Conservation (phyloP, 805 yeast genomes). For the Barnettozyma botsteinii region DNA sequence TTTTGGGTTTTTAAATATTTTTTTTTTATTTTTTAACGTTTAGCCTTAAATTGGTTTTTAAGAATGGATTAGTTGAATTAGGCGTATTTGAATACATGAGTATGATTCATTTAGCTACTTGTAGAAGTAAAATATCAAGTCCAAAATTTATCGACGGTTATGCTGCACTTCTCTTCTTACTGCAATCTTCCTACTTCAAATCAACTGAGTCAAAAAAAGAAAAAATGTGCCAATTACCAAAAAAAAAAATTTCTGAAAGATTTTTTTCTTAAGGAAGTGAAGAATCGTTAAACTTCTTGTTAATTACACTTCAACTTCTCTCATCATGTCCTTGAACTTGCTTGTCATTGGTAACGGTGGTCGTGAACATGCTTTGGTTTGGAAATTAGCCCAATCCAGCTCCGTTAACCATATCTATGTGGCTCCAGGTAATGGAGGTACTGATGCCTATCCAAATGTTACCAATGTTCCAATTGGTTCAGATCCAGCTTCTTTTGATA, state of each 20-base stretch:
- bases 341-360: constrained; percentile 97
- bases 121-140: no score
- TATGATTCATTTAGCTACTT: no score
- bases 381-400: constrained; percentile 81
- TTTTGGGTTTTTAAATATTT: not conserved
- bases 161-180: not conserved
- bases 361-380: constrained; percentile 94
- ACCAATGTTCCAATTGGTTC: constrained; percentile 65
- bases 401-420: constrained; percentile 70
- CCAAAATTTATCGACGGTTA: no score
- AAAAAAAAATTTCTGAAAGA: constrained; percentile 3
- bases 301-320: not conserved
- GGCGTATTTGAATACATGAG: not conserved
- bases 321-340: constrained; percentile 43
- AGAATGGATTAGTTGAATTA: not conserved
- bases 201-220: constrained; percentile 5
- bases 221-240: constrained; percentile 6
- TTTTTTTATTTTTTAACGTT: not conserved
- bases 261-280: not conserved
- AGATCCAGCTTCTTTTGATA: constrained; percentile 58
- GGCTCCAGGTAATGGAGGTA: constrained; percentile 98
- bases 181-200: no score
- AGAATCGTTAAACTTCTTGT: no score
- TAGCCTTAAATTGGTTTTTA: not conserved
- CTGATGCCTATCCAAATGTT: constrained; percentile 52